phyloP scores from a whole-genome alignment of 768 basidiomycete genomes.

The Lactifluus echinatus region DNA sequence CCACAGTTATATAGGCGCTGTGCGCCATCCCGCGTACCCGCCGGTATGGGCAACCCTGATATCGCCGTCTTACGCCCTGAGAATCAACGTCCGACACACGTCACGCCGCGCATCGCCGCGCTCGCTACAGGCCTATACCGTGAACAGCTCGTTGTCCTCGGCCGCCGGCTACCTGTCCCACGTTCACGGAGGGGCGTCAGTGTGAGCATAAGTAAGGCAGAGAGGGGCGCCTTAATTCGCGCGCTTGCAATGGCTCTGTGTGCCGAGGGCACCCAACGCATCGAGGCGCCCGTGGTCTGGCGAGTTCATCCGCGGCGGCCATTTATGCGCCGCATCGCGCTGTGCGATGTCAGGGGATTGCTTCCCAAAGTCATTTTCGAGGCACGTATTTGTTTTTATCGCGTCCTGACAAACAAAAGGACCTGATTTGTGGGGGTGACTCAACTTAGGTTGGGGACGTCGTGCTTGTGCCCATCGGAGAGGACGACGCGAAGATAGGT shows the following conservation, averaged over 20 bases:
- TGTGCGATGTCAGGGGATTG: background rate
- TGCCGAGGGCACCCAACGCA: constrained; percentile 3
- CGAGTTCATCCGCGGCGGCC: constrained; percentile 12
- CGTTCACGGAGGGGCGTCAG: background rate
- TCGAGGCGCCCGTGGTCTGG: constrained; percentile 8
- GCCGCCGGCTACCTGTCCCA: constrained; percentile 29
- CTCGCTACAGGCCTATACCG: constrained; percentile 45
- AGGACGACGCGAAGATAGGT: constrained; percentile 24
- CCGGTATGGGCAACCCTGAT: constrained; percentile 39
- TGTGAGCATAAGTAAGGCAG: background rate
- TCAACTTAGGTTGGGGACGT: constrained; percentile 53
- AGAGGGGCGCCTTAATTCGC: background rate
- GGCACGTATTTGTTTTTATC: background rate
- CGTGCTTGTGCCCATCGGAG: constrained; percentile 41
- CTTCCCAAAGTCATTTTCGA: constrained; percentile 1
- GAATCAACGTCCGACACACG: constrained; percentile 47
- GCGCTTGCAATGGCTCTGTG: constrained; percentile 12
- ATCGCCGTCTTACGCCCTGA: constrained; percentile 46
- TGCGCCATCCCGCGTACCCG: constrained; percentile 14
- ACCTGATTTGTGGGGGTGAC: background rate
- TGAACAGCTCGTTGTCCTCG: constrained; percentile 49
- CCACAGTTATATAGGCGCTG: background rate
- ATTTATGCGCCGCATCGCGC: constrained; percentile 7
- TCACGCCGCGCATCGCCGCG: constrained; percentile 50
- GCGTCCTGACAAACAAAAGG: background rate